Evolutionary conservation across 2,329 filamentous ascomycete species (phyloP).

Genomic region (Scedosporium apiospermum): DNA sequence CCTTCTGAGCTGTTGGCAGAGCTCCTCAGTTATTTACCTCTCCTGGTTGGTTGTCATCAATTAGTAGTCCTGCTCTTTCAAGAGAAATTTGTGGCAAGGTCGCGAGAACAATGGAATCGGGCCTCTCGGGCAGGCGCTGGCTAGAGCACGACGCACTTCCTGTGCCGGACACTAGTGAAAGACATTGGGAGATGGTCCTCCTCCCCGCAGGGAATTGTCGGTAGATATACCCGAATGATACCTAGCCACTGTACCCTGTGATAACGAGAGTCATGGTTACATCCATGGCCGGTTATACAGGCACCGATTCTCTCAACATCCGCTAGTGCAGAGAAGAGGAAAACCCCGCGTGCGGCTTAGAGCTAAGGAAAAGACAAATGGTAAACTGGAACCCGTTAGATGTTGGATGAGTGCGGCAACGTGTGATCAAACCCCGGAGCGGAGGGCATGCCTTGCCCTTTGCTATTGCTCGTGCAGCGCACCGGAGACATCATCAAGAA

Average conservation of each 20-base stretch:
- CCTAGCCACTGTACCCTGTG: neutral
- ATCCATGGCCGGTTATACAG: constrained; percentile 2
- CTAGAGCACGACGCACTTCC: too few relatives aligned
- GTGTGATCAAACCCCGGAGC: neutral
- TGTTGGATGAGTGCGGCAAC: neutral
- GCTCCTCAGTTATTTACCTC: neutral
- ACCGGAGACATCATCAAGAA: neutral
- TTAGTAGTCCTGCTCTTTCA: too few relatives aligned
- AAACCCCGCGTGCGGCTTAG: neutral
- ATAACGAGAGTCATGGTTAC: neutral
- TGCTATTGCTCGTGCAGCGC: neutral
- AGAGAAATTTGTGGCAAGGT: too few relatives aligned
- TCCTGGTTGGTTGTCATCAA: neutral
- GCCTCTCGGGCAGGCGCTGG: too few relatives aligned
- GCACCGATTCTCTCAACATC: neutral
- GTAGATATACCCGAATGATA: constrained; percentile 1
- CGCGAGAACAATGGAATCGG: too few relatives aligned
- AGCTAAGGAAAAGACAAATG: neutral
- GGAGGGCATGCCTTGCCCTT: neutral
- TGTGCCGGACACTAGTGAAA: too few relatives aligned
- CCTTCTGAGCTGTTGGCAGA: neutral
- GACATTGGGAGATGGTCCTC: neutral
- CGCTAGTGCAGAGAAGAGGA: neutral
- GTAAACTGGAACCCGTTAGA: neutral
- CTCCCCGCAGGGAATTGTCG: neutral